Evolutionary conservation across 1,284 basidiomycete genomes (phyloP).

Genomic region (Coniferiporia sulphurascens): DNA sequence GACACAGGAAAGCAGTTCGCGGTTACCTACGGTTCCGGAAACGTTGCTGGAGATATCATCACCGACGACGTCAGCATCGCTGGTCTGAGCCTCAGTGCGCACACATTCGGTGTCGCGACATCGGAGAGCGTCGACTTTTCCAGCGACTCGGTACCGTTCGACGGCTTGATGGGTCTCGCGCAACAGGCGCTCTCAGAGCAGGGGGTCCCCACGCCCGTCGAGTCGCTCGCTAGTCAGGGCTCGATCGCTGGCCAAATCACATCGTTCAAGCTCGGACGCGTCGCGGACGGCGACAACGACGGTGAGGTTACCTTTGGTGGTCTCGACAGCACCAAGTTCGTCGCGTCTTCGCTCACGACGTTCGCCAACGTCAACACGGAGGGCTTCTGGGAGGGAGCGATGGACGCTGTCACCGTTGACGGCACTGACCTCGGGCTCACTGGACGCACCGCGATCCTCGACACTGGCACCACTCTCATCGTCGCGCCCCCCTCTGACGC

Average conservation of each 20-base stretch:
- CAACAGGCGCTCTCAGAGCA: conserved; percentile 69
- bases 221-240: conserved; percentile 59
- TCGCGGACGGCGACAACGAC: conserved; percentile 69
- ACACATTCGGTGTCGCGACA: conserved; percentile 71
- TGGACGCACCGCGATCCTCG: conserved; percentile 69
- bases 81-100: conserved; percentile 54
- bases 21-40: conserved; percentile 76
- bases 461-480: conserved; percentile 74
- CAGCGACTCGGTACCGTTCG: conserved; percentile 50
- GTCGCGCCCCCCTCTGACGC: conserved; percentile 59
- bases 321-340: conserved; percentile 69
- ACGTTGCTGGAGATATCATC: conserved; percentile 62
- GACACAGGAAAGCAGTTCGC: conserved; percentile 52
- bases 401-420: conserved; percentile 57
- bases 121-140: conserved; percentile 65
- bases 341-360: conserved; percentile 47
- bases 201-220: conserved; percentile 64
- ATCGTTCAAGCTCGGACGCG: conserved; percentile 77
- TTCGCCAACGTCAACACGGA: conserved; percentile 53
- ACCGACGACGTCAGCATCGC: conserved; percentile 67
- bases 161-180: conserved; percentile 83
- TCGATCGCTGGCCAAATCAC: conserved; percentile 66
- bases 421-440: conserved; percentile 47
- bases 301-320: conserved; percentile 81
- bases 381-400: conserved; percentile 76